Evolutionary conservation across 495 filamentous ascomycete species (phyloP).

Genomic region (Aspergillus kassunensis): DNA sequence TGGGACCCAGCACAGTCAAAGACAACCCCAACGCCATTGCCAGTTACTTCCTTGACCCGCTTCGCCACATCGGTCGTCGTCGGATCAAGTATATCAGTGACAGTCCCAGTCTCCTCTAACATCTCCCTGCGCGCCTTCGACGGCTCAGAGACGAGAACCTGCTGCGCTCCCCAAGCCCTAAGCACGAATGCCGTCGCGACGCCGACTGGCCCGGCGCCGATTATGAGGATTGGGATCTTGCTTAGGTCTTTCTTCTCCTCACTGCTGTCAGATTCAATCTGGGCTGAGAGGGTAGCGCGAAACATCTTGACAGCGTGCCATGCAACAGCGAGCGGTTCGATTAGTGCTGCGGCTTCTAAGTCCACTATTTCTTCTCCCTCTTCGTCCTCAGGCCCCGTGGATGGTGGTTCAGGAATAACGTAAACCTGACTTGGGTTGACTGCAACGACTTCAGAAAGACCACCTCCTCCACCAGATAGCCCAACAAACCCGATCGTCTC

Average conservation of each 20-base stretch:
- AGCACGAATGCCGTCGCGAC: slow-evolving; percentile 50
- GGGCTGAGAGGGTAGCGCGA: slow-evolving; percentile 22
- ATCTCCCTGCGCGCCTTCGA: slow-evolving; percentile 1
- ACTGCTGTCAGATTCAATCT: too few relatives aligned
- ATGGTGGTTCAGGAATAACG: slow-evolving; percentile 1
- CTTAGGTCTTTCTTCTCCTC: slow-evolving; percentile 42
- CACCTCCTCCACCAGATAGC: slow-evolving; percentile 34
- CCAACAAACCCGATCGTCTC: slow-evolving; percentile 47
- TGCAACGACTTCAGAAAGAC: slow-evolving; percentile 9
- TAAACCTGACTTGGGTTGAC: slow-evolving; percentile 2
- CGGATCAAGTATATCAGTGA: slow-evolving; percentile 40
- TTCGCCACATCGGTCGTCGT: slow-evolving; percentile 40
- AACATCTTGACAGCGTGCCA: slow-evolving; percentile 49
- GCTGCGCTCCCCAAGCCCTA: slow-evolving; percentile 40
- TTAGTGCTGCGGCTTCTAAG: slow-evolving; percentile 39
- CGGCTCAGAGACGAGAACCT: slow-evolving; percentile 18
- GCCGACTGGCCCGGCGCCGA: slow-evolving; percentile 57
- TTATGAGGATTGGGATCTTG: slow-evolving; percentile 41
- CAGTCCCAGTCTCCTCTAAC: neutral
- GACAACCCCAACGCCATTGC: slow-evolving; percentile 42
- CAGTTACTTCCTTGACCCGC: slow-evolving; percentile 31
- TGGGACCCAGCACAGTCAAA: slow-evolving; percentile 52
- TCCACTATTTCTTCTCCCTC: slow-evolving; percentile 21
- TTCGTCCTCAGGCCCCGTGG: too few relatives aligned
- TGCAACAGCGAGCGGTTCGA: slow-evolving; percentile 55